These are phyloP conservation scores for Byssochlamys sp. DNA, from an alignment of 2,329 filamentous ascomycete species.

Conservation along the genomic window DNA sequence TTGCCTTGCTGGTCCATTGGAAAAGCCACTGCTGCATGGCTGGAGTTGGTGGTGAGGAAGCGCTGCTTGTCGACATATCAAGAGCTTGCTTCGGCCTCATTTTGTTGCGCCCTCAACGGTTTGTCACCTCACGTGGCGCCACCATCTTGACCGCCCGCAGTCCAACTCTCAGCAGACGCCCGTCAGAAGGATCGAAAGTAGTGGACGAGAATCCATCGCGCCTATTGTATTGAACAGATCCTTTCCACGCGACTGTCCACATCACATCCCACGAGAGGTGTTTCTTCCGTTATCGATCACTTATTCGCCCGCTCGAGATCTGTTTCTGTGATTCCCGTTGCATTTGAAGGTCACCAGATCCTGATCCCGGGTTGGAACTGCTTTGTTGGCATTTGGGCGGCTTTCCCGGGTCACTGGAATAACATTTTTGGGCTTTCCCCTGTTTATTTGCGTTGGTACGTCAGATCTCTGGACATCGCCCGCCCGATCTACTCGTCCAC, in stretches of 20 bases:
- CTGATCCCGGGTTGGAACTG: neutral
- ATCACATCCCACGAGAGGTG: neutral
- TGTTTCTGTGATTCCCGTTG: neutral
- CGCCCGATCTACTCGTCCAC: neutral
- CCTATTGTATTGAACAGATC: neutral
- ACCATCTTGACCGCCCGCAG: conserved; percentile 1
- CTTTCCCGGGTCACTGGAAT: neutral
- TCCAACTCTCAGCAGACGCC: neutral
- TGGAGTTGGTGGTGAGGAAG: neutral
- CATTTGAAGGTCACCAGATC: neutral
- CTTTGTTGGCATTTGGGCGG: neutral
- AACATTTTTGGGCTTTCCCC: neutral
- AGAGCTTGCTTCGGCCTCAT: neutral
- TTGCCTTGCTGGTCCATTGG: neutral
- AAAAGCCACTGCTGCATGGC: neutral
- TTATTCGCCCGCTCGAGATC: neutral
- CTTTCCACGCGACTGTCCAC: neutral
- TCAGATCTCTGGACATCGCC: neutral
- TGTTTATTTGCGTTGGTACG: neutral
- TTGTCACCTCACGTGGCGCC: conserved; percentile 1
- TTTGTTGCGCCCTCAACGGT: neutral
- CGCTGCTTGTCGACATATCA: neutral
- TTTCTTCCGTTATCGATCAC: neutral
- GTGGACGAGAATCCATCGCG: neutral
- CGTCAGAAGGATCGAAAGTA: neutral